Percentiles rank a stretch among this genome's conserved stretches.
These are phyloP conservation scores for Cladosporium sp. DNA, from an alignment of 2,329 filamentous ascomycete genomes.

Conservation along the genomic window DNA sequence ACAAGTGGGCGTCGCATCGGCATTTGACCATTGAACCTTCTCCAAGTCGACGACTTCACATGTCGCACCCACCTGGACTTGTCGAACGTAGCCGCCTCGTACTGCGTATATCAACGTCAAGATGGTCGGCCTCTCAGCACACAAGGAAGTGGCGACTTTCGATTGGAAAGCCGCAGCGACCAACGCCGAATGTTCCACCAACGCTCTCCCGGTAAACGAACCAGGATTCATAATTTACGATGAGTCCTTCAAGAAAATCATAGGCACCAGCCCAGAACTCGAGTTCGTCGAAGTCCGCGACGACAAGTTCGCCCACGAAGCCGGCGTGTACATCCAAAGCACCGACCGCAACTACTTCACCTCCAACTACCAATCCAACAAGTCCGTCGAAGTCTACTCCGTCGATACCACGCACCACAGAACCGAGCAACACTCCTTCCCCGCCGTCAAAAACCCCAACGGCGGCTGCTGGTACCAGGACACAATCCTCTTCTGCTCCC, in stretches of 20 bases:
- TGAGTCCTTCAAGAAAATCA: slow-evolving; percentile 1
- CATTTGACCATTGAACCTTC: too few species aligned
- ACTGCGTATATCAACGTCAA: too few species aligned
- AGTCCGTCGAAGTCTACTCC: slow-evolving; percentile 14
- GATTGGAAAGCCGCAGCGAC: slow-evolving; percentile 1
- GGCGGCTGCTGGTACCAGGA: slow-evolving; percentile 20
- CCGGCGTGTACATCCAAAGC: slow-evolving; percentile 22
- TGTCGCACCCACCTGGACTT: too few species aligned
- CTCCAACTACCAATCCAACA: slow-evolving; percentile 17
- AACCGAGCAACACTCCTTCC: slow-evolving; percentile 6
- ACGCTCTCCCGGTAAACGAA: not conserved
- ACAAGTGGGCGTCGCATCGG: too few species aligned
- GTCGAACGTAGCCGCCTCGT: too few species aligned
- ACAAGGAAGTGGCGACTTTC: not conserved
- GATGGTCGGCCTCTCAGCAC: too few species aligned
- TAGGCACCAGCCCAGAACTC: not conserved
- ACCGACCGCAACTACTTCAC: slow-evolving; percentile 32
- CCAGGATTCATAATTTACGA: slow-evolving; percentile 7
- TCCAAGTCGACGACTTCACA: too few species aligned
- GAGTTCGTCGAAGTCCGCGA: not conserved
- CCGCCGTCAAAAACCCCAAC: slow-evolving; percentile 16
- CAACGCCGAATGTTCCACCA: not conserved
- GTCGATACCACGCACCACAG: slow-evolving; percentile 13
- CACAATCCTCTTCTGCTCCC: slow-evolving; percentile 16
- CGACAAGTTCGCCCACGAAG: slow-evolving; percentile 29